Evolutionary conservation across 148 eudicot genomes (phyloP).

Genomic region (Pouteria glomerata): DNA sequence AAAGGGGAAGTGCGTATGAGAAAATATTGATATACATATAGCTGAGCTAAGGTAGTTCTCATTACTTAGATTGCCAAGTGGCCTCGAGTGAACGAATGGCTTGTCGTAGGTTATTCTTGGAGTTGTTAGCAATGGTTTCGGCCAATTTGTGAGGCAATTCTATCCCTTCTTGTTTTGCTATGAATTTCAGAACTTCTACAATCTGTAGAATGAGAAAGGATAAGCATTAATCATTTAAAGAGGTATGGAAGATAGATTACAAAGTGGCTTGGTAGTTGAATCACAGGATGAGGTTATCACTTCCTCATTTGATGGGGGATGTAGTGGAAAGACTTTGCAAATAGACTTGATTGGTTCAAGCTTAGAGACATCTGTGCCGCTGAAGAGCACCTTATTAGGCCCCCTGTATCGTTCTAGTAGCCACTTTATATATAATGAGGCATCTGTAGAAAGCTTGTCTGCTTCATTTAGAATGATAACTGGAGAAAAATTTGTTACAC

Average conservation of each 20-base stretch:
- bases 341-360: conserved; percentile 26
- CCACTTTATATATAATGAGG: conserved; percentile 34
- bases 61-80: conserved; percentile 31
- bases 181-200: conserved; percentile 28
- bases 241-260: not conserved
- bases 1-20: conserved; percentile 21
- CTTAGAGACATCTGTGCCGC: conserved; percentile 33
- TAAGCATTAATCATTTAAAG: too few relatives aligned
- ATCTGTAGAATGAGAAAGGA: conserved; percentile 17
- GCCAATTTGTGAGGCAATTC: conserved; percentile 28
- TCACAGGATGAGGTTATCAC: conserved; percentile 6
- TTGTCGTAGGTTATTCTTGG: conserved; percentile 44
- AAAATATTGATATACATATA: too few relatives aligned
- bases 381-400: conserved; percentile 31
- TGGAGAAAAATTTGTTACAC: too few relatives aligned
- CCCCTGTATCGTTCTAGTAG: conserved; percentile 29
- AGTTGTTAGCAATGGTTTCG: conserved; percentile 28
- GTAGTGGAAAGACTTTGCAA: conserved; percentile 29
- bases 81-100: conserved; percentile 49
- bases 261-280: not conserved
- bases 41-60: too few relatives aligned
- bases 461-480: conserved; percentile 40
- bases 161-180: conserved; percentile 36
- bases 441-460: conserved; percentile 39
- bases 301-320: conserved; percentile 37